These are phyloP conservation scores for Eucalyptus tenuipes DNA, from an alignment of 345 rosid genomes.

Conservation along the genomic window DNA sequence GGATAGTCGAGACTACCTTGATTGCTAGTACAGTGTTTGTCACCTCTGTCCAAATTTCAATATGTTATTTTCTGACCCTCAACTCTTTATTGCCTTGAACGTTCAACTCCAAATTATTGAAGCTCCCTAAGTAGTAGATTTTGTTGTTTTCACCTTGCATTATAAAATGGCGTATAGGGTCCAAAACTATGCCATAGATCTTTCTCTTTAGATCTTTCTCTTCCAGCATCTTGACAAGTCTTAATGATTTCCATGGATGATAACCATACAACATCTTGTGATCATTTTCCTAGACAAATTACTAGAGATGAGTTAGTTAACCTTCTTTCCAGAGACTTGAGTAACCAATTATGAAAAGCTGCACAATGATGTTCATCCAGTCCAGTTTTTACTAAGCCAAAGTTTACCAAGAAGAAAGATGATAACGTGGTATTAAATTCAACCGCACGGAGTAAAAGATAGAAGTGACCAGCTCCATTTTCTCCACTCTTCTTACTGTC, in stretches of 20 bases:
- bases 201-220: too few relatives aligned
- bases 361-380: background rate
- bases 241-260: background rate
- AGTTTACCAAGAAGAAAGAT: background rate
- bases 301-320: background rate
- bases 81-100: background rate
- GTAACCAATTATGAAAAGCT: background rate
- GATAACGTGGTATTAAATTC: background rate
- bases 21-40: background rate
- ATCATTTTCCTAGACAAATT: background rate
- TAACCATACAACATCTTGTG: background rate
- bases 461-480: background rate
- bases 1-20: background rate
- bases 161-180: background rate
- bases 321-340: background rate
- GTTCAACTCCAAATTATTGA: background rate
- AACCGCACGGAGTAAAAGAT: background rate
- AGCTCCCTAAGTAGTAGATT: background rate
- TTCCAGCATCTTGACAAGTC: background rate
- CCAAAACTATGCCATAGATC: background rate
- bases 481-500: background rate
- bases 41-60: background rate
- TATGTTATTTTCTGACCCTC: background rate
- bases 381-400: background rate
- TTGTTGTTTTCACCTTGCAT: background rate